A percentile compares a stretch with the other conserved stretches of the same genome.
Conservation (phyloP, 306 rosid genomes). For the Delonix regia region DNA sequence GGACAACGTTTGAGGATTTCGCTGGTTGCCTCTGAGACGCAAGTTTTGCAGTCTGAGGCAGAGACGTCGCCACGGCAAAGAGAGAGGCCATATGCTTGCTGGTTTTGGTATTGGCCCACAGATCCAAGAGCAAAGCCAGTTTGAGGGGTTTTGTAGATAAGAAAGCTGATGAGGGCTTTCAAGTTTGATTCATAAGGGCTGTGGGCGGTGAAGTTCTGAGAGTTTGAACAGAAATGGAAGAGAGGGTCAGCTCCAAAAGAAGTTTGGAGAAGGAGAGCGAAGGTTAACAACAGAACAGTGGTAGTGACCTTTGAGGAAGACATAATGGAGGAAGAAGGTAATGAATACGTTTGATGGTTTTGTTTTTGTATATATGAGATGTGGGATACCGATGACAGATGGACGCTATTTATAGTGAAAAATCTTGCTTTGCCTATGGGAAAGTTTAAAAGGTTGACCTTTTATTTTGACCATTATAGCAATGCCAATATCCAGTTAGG, state of each 20-base stretch:
- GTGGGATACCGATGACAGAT: background rate
- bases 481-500: too few relatives aligned
- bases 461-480: too few relatives aligned
- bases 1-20: too few relatives aligned
- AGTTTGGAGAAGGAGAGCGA: slow-evolving; percentile 26
- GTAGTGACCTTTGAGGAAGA: slow-evolving; percentile 16
- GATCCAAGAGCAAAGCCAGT: slow-evolving; percentile 36
- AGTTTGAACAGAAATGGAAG: slow-evolving; percentile 47
- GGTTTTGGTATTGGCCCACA: slow-evolving; percentile 14
- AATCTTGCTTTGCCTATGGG: background rate
- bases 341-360: background rate
- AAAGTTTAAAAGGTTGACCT: background rate
- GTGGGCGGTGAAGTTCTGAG: slow-evolving; percentile 42
- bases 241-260: slow-evolving; percentile 45
- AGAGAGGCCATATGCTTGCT: slow-evolving; percentile 35
- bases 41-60: too few relatives aligned
- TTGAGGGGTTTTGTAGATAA: slow-evolving; percentile 33
- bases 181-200: slow-evolving; percentile 30
- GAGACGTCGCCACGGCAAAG: slow-evolving; percentile 40
- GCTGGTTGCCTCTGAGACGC: too few relatives aligned
- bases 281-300: background rate
- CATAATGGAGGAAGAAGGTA: background rate
- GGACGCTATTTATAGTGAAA: background rate
- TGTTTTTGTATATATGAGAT: background rate
- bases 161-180: background rate